phyloP scores from a whole-genome alignment of 345 rosid species.

The Eucalyptus virginea region DNA sequence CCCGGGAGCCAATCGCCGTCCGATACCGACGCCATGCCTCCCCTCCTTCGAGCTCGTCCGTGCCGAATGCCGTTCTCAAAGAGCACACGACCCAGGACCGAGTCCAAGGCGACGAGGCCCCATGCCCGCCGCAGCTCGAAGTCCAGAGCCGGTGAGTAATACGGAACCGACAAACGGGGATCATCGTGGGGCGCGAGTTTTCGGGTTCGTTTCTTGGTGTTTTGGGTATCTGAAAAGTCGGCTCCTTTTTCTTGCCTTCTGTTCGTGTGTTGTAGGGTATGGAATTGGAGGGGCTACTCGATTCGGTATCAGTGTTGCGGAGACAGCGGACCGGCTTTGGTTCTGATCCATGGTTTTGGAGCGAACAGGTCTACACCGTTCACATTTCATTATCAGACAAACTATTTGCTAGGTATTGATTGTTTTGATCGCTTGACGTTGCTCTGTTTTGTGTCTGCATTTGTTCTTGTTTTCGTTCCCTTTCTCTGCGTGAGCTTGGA shows the following conservation, averaged over 20 bases:
- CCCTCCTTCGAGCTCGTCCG: not conserved
- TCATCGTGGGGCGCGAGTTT: not conserved
- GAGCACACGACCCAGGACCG: slow-evolving; percentile 1
- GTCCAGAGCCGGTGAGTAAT: slow-evolving; percentile 34
- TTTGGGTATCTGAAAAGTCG: not conserved
- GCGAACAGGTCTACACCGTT: slow-evolving; percentile 83
- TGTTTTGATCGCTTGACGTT: not conserved
- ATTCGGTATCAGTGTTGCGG: slow-evolving; percentile 76
- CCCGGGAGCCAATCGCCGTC: not conserved
- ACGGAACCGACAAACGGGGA: not conserved
- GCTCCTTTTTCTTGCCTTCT: not conserved
- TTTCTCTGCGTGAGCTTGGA: not conserved
- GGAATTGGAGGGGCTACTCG: slow-evolving; percentile 89
- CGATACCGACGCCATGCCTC: not conserved
- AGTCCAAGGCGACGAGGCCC: not conserved
- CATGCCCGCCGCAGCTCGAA: not conserved
- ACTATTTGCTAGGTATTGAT: slow-evolving; percentile 31
- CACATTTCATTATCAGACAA: slow-evolving; percentile 39
- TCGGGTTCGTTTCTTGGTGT: not conserved
- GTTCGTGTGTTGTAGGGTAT: slow-evolving; percentile 16
- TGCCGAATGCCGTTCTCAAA: slow-evolving; percentile 3
- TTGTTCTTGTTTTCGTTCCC: not conserved
- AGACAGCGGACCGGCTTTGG: slow-evolving; percentile 64
- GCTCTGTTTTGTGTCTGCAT: not conserved
- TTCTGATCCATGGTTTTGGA: slow-evolving; percentile 89